Conservation (phyloP, 2,329 filamentous ascomycete species). For the Dactylellina leptospora region DNA sequence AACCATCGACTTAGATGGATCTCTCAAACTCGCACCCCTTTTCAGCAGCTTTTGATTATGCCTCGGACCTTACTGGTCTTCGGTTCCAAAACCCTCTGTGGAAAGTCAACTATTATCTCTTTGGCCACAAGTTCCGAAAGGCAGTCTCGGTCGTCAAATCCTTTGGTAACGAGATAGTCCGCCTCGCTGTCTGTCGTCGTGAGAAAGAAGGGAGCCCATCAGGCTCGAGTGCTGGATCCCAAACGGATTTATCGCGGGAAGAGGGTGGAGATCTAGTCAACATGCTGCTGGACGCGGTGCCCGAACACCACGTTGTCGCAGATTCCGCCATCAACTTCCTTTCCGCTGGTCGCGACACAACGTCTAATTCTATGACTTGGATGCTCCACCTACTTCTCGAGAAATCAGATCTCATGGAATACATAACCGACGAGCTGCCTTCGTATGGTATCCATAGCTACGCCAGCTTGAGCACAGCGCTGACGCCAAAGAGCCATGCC, state of each 20-base stretch:
- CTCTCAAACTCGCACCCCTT: constrained; percentile 71
- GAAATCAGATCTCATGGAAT: constrained; percentile 61
- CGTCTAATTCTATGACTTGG: constrained; percentile 73
- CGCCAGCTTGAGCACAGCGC: constrained; percentile 29
- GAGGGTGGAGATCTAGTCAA: constrained; percentile 67
- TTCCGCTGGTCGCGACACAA: constrained; percentile 71
- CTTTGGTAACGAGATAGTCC: constrained; percentile 69
- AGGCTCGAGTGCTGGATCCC: constrained; percentile 25
- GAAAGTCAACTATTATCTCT: constrained; percentile 68
- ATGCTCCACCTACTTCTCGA: constrained; percentile 70
- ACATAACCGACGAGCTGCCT: constrained; percentile 62
- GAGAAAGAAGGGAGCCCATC: constrained; percentile 52
- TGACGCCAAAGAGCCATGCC: constrained; percentile 59
- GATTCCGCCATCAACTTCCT: constrained; percentile 74
- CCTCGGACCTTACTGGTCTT: constrained; percentile 69
- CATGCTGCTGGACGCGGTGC: constrained; percentile 68
- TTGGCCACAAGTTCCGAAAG: constrained; percentile 64
- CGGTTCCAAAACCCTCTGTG: constrained; percentile 74
- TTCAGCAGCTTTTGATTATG: constrained; percentile 70
- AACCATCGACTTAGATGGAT: constrained; percentile 65
- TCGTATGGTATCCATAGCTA: constrained; percentile 67
- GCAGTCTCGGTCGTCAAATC: constrained; percentile 66
- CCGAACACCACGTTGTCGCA: constrained; percentile 67
- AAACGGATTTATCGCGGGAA: constrained; percentile 5
- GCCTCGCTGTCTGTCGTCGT: constrained; percentile 65